A percentile compares a stretch with the other conserved stretches of the same genome.
These are phyloP conservation scores for Ogataea hybrid DNA, from an alignment of 1,139 yeast species.

Conservation along the genomic window DNA sequence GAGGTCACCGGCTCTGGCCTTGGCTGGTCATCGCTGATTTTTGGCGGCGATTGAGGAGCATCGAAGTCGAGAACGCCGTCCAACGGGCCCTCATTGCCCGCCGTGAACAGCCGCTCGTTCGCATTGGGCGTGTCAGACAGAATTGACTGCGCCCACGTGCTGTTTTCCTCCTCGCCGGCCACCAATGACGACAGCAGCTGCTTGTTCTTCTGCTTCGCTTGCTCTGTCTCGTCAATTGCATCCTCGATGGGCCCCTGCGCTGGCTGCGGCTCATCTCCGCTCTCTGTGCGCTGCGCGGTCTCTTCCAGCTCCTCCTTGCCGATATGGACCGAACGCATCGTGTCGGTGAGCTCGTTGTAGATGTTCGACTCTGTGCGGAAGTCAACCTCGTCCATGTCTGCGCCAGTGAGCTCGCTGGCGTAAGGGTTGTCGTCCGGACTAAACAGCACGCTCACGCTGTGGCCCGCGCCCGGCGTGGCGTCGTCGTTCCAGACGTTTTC, in stretches of 20 bases:
- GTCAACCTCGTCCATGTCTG: conserved; percentile 18
- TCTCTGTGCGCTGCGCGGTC: background rate
- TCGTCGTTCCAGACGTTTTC: conserved; percentile 30
- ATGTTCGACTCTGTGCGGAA: conserved; percentile 20
- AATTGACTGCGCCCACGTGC: conserved; percentile 12
- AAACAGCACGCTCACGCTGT: conserved; percentile 22
- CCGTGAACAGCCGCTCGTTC: conserved; percentile 18
- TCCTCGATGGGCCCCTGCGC: background rate
- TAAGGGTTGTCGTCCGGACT: conserved; percentile 24
- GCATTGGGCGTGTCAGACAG: conserved; percentile 18
- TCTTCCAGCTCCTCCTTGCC: background rate
- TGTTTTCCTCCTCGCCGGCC: conserved; percentile 19
- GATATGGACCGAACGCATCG: conserved; percentile 27
- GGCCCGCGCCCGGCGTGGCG: conserved; percentile 14
- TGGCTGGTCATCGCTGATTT: background rate
- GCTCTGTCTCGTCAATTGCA: conserved; percentile 26
- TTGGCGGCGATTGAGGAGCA: conserved; percentile 4
- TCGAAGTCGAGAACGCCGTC: conserved; percentile 15
- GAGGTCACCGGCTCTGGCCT: conserved; percentile 24
- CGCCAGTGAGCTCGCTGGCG: conserved; percentile 12
- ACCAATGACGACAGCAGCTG: conserved; percentile 33
- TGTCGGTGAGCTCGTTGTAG: conserved; percentile 28
- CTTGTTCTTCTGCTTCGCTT: conserved; percentile 28
- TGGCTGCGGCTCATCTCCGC: conserved; percentile 3
- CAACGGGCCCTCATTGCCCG: conserved; percentile 18